Percentiles rank a stretch among this genome's conserved stretches.
Conservation (phyloP, 1,284 basidiomycete genomes). For the Phellopilus nigrolimitatus region DNA sequence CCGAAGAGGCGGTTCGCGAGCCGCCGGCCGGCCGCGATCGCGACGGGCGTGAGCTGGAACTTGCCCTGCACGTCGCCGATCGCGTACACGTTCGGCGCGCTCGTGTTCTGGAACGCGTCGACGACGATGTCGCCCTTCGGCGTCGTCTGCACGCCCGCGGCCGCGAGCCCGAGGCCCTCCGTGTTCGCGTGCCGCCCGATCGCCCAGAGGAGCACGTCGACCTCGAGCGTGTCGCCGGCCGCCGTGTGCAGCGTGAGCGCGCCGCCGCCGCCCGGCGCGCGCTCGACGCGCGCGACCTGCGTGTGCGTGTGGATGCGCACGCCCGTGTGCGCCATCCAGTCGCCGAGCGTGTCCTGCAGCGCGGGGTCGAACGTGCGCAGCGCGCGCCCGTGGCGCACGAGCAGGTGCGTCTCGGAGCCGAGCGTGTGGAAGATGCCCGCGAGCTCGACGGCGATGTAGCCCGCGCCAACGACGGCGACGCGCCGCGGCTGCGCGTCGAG, state of each 20-base stretch:
- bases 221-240: conserved; percentile 74
- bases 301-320: conserved; percentile 81
- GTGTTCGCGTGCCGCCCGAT: conserved; percentile 88
- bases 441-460: conserved; percentile 96
- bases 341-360: conserved; percentile 82
- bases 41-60: conserved; percentile 93
- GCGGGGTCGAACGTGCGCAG: conserved; percentile 91
- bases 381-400: conserved; percentile 88
- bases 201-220: conserved; percentile 90
- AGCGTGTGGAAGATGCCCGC: conserved; percentile 86
- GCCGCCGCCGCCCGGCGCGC: conserved; percentile 52
- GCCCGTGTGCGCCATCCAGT: conserved; percentile 93
- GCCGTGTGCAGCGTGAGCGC: conserved; percentile 67
- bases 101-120: conserved; percentile 89
- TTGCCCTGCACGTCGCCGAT: conserved; percentile 95
- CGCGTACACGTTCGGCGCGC: conserved; percentile 68
- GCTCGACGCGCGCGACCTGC: conserved; percentile 75
- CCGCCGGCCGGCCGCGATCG: conserved; percentile 91
- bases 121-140: conserved; percentile 80
- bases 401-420: conserved; percentile 85
- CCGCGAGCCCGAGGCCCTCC: conserved; percentile 72
- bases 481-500: conserved; percentile 88
- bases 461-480: conserved; percentile 92
- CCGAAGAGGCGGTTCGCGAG: conserved; percentile 91
- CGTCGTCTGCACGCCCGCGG: conserved; percentile 74